These are phyloP conservation scores for Magnusiomyces suaveolens DNA, from an alignment of 1,139 yeast genomes.

Conservation along the genomic window DNA sequence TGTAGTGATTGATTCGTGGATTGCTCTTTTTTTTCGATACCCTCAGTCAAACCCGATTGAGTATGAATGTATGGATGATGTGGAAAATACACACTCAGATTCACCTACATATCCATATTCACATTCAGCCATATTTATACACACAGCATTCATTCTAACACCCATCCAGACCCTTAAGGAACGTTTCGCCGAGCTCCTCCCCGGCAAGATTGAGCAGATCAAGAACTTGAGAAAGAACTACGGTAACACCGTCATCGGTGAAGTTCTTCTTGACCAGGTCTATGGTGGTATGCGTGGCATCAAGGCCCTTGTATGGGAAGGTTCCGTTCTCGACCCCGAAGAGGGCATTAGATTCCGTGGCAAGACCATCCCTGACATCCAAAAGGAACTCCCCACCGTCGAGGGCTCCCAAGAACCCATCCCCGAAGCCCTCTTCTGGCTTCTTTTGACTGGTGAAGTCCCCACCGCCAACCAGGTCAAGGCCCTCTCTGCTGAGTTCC, in stretches of 20 bases:
- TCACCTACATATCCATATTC: background rate
- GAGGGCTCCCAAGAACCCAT: conserved; percentile 65
- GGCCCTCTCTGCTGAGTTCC: conserved; percentile 46
- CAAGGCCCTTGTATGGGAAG: conserved; percentile 98
- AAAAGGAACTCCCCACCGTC: conserved; percentile 84
- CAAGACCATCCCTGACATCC: conserved; percentile 91
- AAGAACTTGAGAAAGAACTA: conserved; percentile 81
- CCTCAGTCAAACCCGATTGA: background rate
- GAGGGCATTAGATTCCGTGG: conserved; percentile 99
- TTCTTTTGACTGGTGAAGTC: conserved; percentile 50
- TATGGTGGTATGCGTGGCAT: conserved; percentile 99
- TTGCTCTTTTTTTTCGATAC: background rate
- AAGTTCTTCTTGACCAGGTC: conserved; percentile 89
- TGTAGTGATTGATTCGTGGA: background rate
- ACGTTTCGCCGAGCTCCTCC: conserved; percentile 85
- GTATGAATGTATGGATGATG: too few species aligned
- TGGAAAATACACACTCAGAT: too few species aligned
- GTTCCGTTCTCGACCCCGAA: conserved; percentile 93
- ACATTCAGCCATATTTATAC: background rate
- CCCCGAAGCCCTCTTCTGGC: conserved; percentile 60
- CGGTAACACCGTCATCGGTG: conserved; percentile 86
- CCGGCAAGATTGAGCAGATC: conserved; percentile 85
- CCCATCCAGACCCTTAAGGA: conserved; percentile 61
- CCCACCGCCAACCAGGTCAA: conserved; percentile 49
- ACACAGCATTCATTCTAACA: too few species aligned